phyloP scores from a whole-genome alignment of 257 asterid genomes.

The Thymus quinquecostatus region DNA sequence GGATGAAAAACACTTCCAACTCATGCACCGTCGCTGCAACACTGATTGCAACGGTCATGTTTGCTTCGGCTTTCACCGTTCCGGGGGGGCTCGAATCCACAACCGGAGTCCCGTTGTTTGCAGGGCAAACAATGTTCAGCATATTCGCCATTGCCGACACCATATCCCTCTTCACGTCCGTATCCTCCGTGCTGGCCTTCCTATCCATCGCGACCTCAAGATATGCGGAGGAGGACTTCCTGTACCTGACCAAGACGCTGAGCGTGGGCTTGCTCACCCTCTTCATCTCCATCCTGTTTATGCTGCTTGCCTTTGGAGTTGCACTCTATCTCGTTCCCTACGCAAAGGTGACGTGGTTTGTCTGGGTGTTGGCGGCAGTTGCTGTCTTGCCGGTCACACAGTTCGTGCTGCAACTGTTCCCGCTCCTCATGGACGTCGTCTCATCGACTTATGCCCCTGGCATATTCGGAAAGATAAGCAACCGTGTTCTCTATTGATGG shows the following conservation, averaged over 20 bases:
- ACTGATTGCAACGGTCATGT: conserved; percentile 2
- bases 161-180: conserved; percentile 22
- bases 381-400: no score
- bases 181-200: conserved; percentile 26
- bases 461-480: background rate
- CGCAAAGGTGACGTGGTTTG: background rate
- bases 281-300: conserved; percentile 6
- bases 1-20: conserved; percentile 26
- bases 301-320: conserved; percentile 9
- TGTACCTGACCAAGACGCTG: conserved; percentile 25
- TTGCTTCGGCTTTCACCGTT: conserved; percentile 10
- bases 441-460: conserved; percentile 21
- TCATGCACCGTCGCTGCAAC: conserved; percentile 9
- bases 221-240: conserved; percentile 16
- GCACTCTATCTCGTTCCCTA: background rate
- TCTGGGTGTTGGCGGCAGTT: no score
- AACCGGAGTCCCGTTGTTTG: conserved; percentile 16
- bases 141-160: conserved; percentile 18
- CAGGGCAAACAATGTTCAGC: background rate
- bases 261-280: conserved; percentile 18
- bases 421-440: conserved; percentile 17
- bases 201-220: conserved; percentile 28
- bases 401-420: conserved; percentile 20
- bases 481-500: no score
- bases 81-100: conserved; percentile 19